A percentile compares a stretch with the other conserved stretches of the same genome.
These are phyloP conservation scores for Wickerhamiella azymoides DNA, from an alignment of 805 yeast genomes.

Conservation along the genomic window DNA sequence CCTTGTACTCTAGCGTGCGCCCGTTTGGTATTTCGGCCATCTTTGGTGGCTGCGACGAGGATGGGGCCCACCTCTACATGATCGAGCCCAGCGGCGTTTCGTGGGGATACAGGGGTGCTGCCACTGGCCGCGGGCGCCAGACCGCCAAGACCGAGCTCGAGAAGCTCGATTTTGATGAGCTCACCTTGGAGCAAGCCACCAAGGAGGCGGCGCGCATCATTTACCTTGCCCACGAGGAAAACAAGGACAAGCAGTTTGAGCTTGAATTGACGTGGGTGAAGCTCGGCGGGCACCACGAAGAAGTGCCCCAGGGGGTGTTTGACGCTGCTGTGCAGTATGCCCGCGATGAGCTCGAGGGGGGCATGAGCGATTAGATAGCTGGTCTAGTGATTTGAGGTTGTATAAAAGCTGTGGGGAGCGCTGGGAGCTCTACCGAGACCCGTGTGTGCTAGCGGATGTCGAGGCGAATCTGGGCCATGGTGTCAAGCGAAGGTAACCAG, in stretches of 20 bases:
- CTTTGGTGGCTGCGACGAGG: conserved; percentile 82
- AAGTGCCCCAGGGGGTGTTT: conserved; percentile 65
- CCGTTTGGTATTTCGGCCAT: conserved; percentile 93
- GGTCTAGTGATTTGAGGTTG: background rate
- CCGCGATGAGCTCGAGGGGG: conserved; percentile 68
- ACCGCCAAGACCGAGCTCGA: conserved; percentile 95
- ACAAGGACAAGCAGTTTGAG: conserved; percentile 94
- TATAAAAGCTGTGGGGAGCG: too few species aligned
- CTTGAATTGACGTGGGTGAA: conserved; percentile 88
- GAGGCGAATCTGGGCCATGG: too few species aligned
- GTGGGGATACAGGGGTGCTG: conserved; percentile 97
- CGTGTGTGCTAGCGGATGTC: too few species aligned
- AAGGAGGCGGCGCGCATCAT: conserved; percentile 90
- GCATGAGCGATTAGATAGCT: conserved; percentile 36
- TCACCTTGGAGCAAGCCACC: conserved; percentile 70
- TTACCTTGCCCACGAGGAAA: conserved; percentile 90
- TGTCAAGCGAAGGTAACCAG: too few species aligned
- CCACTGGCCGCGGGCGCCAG: conserved; percentile 97
- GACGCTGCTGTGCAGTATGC: conserved; percentile 78
- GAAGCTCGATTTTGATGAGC: conserved; percentile 58
- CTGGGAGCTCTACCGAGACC: too few species aligned
- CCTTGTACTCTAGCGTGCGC: conserved; percentile 91
- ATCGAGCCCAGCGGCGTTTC: conserved; percentile 92
- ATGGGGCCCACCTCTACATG: conserved; percentile 90
- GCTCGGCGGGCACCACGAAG: conserved; percentile 54